Evolutionary conservation across 208 protist species (phyloP).

Genomic region (Crithidia mellificae): DNA sequence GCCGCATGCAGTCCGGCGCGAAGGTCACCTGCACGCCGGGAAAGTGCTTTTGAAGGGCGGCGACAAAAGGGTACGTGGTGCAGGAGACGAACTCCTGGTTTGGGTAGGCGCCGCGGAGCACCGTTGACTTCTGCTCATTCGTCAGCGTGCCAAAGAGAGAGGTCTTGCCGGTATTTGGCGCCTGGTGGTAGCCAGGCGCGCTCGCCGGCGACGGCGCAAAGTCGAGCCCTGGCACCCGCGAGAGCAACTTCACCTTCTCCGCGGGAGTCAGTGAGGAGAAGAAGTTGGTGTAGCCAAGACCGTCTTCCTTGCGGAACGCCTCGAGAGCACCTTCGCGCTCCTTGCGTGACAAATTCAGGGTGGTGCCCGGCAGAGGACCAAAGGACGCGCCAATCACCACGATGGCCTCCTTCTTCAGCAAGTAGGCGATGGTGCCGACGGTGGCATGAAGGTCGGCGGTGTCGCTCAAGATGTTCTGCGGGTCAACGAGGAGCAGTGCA

Average conservation of each 20-base stretch:
- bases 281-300: conserved; percentile 72
- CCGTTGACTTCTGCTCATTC: conserved; percentile 49
- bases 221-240: conserved; percentile 33
- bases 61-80: conserved; percentile 62
- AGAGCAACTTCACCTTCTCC: conserved; percentile 62
- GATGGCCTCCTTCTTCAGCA: conserved; percentile 53
- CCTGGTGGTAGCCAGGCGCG: conserved; percentile 23
- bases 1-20: conserved; percentile 54
- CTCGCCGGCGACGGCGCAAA: conserved; percentile 15
- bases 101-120: conserved; percentile 47
- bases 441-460: conserved; percentile 58
- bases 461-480: conserved; percentile 59
- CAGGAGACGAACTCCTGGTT: conserved; percentile 44
- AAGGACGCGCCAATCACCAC: conserved; percentile 70
- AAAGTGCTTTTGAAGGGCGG: conserved; percentile 45
- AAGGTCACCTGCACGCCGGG: conserved; percentile 61
- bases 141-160: conserved; percentile 50
- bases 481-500: conserved; percentile 70
- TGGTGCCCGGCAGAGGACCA: conserved; percentile 49
- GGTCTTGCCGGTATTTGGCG: conserved; percentile 53
- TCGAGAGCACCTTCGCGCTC: conserved; percentile 60
- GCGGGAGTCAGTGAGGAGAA: conserved; percentile 47
- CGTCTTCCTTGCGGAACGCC: conserved; percentile 61
- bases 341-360: conserved; percentile 43
- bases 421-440: conserved; percentile 59